Evolutionary conservation across 2,329 filamentous ascomycete species (phyloP).

Genomic region (Allantophomopsis lycopodina): DNA sequence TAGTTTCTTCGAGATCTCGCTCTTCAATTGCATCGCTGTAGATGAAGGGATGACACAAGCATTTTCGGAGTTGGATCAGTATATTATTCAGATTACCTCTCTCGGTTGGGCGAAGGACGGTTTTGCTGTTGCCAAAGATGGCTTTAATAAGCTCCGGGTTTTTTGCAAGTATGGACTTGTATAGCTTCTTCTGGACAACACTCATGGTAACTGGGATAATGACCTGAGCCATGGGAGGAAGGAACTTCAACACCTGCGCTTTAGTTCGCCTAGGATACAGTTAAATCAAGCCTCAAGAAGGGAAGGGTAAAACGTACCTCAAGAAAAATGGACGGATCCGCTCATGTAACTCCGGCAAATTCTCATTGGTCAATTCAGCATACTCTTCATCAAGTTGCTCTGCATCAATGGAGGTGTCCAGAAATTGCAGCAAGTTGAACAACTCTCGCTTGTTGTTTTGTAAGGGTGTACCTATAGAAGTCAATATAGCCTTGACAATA

Average conservation of each 20-base stretch:
- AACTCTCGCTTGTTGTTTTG: constrained; percentile 93
- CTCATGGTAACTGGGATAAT: constrained; percentile 96
- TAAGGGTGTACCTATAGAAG: constrained; percentile 51
- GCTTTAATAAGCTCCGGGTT: constrained; percentile 80
- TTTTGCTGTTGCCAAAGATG: constrained; percentile 58
- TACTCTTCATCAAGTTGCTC: constrained; percentile 63
- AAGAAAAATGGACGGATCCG: constrained; percentile 64
- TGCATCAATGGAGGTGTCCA: constrained; percentile 60
- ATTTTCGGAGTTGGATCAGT: constrained; percentile 87
- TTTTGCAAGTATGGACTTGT: constrained; percentile 84
- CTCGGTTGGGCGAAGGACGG: constrained; percentile 49
- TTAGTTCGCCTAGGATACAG: constrained; percentile 56
- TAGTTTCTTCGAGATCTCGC: constrained; percentile 41
- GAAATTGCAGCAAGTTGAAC: constrained; percentile 93
- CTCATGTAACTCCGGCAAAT: constrained; percentile 66
- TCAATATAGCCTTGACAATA: constrained; percentile 2
- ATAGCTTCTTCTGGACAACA: constrained; percentile 81
- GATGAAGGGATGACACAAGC: constrained; percentile 89
- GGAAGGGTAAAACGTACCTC: constrained; percentile 16
- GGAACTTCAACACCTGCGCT: constrained; percentile 74
- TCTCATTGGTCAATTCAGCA: constrained; percentile 66
- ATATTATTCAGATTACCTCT: constrained; percentile 84
- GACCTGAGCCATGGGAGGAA: constrained; percentile 88
- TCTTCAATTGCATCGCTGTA: constrained; percentile 90
- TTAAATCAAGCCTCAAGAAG: not conserved